Conservation (phyloP, 768 basidiomycete genomes). For the Boletus rubescentipes region DNA sequence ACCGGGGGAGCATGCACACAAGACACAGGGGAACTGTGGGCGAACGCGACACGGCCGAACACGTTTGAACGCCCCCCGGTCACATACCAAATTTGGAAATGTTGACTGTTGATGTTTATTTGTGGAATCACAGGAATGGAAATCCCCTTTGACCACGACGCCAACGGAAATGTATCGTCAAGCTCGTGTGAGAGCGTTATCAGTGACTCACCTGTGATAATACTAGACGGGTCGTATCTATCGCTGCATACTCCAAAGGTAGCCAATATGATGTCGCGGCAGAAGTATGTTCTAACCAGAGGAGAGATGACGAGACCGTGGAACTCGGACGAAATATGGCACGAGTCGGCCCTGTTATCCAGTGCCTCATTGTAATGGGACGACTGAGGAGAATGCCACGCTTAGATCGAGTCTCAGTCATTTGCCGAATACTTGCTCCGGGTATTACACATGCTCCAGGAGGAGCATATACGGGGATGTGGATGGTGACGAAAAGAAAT, state of each 20-base stretch:
- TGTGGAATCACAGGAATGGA: slow-evolving; percentile 14
- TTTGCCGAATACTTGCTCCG: neutral
- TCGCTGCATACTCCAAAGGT: too few species aligned
- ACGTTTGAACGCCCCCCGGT: slow-evolving; percentile 4
- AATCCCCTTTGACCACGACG: neutral
- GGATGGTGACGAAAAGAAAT: neutral
- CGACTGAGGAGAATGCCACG: neutral
- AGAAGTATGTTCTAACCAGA: neutral
- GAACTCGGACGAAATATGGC: neutral
- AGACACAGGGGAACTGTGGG: slow-evolving; percentile 16
- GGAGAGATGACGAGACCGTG: neutral
- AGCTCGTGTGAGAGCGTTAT: neutral
- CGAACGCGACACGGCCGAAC: slow-evolving; percentile 13
- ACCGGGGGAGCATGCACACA: neutral
- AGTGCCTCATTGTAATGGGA: neutral
- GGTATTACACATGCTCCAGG: too few species aligned
- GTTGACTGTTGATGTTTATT: slow-evolving; percentile 11
- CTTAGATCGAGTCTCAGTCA: neutral
- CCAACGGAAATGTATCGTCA: too few species aligned
- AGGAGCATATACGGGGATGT: neutral
- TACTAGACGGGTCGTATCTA: too few species aligned
- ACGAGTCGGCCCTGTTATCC: neutral
- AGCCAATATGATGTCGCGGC: neutral
- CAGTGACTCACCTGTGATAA: neutral
- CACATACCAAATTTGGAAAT: slow-evolving; percentile 21